phyloP scores from a whole-genome alignment of 306 rosid genomes.

The Citrullus mucosospermus region DNA sequence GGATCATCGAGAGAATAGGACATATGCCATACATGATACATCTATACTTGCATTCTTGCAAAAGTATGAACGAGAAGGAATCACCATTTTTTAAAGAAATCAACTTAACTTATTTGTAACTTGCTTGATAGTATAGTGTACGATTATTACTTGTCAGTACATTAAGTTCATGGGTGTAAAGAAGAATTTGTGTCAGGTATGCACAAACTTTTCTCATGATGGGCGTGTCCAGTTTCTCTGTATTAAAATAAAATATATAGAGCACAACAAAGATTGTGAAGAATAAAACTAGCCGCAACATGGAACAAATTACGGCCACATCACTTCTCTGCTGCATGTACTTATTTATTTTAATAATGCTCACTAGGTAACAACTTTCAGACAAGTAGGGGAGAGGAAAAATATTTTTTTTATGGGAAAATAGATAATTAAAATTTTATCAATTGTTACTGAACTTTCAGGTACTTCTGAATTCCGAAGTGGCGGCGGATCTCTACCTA shows the following conservation, averaged over 20 bases:
- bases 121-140: not conserved
- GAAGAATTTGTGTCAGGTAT: not conserved
- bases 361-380: no score
- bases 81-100: not conserved
- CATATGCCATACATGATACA: not conserved
- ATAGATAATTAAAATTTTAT: not conserved
- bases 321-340: no score
- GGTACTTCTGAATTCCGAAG: constrained; percentile 21
- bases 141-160: not conserved
- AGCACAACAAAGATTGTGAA: not conserved
- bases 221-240: not conserved
- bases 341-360: no score
- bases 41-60: not conserved
- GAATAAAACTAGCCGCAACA: not conserved
- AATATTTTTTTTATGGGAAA: not conserved
- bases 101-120: not conserved
- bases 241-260: not conserved
- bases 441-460: not conserved
- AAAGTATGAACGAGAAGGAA: not conserved
- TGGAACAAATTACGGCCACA: not conserved
- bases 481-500: not conserved
- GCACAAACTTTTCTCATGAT: not conserved
- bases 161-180: not conserved
- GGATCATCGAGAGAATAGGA: not conserved
- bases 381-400: not conserved